Conservation (phyloP, 352 stramenopile genomes). For the Globisporangium nunn region DNA sequence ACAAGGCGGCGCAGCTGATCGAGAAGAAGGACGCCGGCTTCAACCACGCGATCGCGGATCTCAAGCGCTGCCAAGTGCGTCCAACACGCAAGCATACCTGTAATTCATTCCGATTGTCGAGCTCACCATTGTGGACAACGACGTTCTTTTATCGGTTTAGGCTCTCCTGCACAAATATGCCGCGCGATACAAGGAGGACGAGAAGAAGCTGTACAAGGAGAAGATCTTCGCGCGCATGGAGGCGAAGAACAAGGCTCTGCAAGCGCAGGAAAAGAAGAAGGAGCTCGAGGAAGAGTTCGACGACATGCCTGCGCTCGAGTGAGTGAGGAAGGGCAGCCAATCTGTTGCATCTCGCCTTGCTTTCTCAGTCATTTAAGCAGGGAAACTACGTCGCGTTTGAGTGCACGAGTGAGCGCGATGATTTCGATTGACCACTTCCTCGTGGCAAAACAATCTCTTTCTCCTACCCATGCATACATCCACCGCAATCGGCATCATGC, state of each 20-base stretch:
- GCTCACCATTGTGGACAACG: not conserved
- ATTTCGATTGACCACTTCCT: no score
- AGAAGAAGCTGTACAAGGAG: conserved; percentile 87
- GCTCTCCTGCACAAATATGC: conserved; percentile 48
- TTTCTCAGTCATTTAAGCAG: no score
- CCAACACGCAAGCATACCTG: not conserved
- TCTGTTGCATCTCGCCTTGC: no score
- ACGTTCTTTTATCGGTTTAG: conserved; percentile 7
- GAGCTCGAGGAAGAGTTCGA: conserved; percentile 67
- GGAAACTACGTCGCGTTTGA: no score
- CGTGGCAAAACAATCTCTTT: no score
- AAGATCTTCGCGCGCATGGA: conserved; percentile 84
- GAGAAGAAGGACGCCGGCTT: conserved; percentile 40
- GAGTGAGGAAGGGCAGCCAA: conserved; percentile 1
- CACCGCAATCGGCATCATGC: no score
- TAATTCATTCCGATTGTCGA: not conserved
- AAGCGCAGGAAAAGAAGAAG: conserved; percentile 61
- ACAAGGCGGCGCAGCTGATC: conserved; percentile 48
- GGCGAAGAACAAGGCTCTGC: conserved; percentile 72
- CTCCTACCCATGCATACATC: no score
- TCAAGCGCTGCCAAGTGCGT: conserved; percentile 58
- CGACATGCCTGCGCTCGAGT: conserved; percentile 81
- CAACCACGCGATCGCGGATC: conserved; percentile 41
- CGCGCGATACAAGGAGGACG: conserved; percentile 74
- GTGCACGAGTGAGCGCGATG: no score